These are phyloP conservation scores for Neospora caninum DNA, from an alignment of 169 alveolate species.

Conservation along the genomic window DNA sequence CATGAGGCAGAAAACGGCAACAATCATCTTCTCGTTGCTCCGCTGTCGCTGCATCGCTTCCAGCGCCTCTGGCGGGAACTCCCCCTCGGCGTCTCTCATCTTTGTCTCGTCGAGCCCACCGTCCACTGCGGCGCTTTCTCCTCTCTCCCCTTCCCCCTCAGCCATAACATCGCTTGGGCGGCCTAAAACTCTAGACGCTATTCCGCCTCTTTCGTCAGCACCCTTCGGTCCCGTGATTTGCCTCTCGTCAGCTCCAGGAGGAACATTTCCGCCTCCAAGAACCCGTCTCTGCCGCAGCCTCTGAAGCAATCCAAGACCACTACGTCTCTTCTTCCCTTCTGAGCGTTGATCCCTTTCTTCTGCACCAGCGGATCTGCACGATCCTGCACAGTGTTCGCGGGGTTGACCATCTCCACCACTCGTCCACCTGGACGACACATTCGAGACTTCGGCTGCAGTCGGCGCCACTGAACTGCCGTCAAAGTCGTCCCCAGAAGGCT, in stretches of 20 bases:
- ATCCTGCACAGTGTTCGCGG: neutral
- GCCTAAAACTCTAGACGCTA: too few relatives aligned
- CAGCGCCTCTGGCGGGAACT: neutral
- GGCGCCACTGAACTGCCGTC: neutral
- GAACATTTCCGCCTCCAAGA: too few relatives aligned
- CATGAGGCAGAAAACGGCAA: slow-evolving; percentile 13
- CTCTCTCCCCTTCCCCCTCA: neutral
- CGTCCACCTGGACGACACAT: neutral
- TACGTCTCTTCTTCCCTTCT: too few relatives aligned
- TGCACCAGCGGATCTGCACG: too few relatives aligned
- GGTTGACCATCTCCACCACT: neutral
- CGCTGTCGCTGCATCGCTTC: neutral
- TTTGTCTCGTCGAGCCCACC: neutral
- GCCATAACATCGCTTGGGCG: too few relatives aligned
- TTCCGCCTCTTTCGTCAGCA: too few relatives aligned
- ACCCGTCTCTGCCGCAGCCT: too few relatives aligned
- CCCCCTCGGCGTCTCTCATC: neutral
- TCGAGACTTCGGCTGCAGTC: neutral
- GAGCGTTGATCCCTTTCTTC: too few relatives aligned
- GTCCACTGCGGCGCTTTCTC: neutral
- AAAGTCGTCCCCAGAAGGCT: neutral
- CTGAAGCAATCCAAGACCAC: too few relatives aligned
- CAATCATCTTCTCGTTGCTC: neutral
- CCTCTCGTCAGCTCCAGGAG: too few relatives aligned
- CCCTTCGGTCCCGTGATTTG: too few relatives aligned